These are phyloP conservation scores for Licmophora abbreviata DNA, from an alignment of 108 stramenopile species.

Conservation along the genomic window DNA sequence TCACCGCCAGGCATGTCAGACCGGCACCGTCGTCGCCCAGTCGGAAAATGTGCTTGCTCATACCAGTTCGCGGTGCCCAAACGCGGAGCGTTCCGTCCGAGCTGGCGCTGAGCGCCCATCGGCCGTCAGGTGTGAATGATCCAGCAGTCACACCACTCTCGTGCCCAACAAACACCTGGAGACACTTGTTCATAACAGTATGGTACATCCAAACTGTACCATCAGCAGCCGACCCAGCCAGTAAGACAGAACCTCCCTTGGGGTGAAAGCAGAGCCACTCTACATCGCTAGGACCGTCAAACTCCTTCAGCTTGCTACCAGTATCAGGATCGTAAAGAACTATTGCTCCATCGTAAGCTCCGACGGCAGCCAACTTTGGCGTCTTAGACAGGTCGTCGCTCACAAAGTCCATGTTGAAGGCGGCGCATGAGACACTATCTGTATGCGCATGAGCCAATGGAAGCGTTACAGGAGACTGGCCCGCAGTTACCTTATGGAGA, in stretches of 20 bases:
- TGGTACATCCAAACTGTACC: conserved; percentile 97
- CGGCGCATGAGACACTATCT: conserved; percentile 82
- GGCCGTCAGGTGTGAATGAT: conserved; percentile 82
- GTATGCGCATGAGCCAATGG: conserved; percentile 54
- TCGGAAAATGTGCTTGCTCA: conserved; percentile 78
- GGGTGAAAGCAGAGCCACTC: conserved; percentile 95
- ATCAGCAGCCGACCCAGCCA: conserved; percentile 86
- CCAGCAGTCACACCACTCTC: conserved; percentile 82
- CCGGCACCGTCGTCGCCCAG: conserved; percentile 21
- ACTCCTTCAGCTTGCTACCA: conserved; percentile 36
- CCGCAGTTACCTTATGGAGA: conserved; percentile 37
- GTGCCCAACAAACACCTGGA: conserved; percentile 96
- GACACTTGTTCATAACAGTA: conserved; percentile 73
- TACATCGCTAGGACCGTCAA: conserved; percentile 95
- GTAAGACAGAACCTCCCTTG: conserved; percentile 78
- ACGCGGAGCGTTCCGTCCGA: conserved; percentile 85
- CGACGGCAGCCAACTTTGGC: conserved; percentile 54
- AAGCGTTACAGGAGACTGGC: conserved; percentile 7
- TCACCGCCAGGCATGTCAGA: conserved; percentile 64
- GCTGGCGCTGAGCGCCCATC: conserved; percentile 72
- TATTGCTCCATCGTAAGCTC: conserved; percentile 83
- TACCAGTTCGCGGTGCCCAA: conserved; percentile 90
- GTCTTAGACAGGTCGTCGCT: conserved; percentile 33
- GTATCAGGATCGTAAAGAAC: conserved; percentile 64
- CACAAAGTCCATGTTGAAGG: conserved; percentile 62